phyloP scores from a whole-genome alignment of 805 yeast genomes.

The Saccharomyces kudriavzevii region DNA sequence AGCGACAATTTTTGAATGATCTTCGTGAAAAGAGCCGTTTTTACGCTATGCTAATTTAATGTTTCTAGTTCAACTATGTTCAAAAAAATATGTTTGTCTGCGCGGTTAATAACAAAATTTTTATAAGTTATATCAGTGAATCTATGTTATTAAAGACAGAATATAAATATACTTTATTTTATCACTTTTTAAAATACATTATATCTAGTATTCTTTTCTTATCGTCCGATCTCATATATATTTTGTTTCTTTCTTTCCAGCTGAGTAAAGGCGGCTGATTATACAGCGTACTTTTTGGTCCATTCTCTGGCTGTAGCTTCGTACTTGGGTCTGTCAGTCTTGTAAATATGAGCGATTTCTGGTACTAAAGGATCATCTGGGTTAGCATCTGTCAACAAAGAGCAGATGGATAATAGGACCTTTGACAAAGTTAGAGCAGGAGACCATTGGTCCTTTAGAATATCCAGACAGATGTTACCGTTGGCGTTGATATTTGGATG shows the following conservation, averaged over 20 bases:
- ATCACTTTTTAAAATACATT: background rate
- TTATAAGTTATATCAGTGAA: background rate
- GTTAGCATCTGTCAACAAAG: slow-evolving; percentile 92
- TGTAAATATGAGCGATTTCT: slow-evolving; percentile 93
- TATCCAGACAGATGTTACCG: slow-evolving; percentile 94
- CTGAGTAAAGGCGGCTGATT: slow-evolving; percentile 8
- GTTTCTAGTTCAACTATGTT: background rate
- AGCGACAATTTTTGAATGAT: too few relatives aligned
- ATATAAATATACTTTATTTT: background rate
- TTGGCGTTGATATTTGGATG: slow-evolving; percentile 95
- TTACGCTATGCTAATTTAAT: too few relatives aligned
- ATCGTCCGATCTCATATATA: background rate
- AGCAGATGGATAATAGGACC: slow-evolving; percentile 88
- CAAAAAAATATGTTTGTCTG: background rate
- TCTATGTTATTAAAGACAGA: background rate
- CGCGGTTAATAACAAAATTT: background rate
- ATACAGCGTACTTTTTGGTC: slow-evolving; percentile 97
- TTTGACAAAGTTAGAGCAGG: slow-evolving; percentile 96
- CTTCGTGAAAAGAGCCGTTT: too few relatives aligned
- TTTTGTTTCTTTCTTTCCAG: background rate
- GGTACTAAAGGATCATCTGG: slow-evolving; percentile 99
- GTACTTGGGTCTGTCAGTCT: slow-evolving; percentile 86
- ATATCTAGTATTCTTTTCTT: background rate
- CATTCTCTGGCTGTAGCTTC: slow-evolving; percentile 97
- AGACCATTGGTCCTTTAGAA: slow-evolving; percentile 97